phyloP scores from a whole-genome alignment of 257 asterid genomes.

The Ligustrum vulgare region DNA sequence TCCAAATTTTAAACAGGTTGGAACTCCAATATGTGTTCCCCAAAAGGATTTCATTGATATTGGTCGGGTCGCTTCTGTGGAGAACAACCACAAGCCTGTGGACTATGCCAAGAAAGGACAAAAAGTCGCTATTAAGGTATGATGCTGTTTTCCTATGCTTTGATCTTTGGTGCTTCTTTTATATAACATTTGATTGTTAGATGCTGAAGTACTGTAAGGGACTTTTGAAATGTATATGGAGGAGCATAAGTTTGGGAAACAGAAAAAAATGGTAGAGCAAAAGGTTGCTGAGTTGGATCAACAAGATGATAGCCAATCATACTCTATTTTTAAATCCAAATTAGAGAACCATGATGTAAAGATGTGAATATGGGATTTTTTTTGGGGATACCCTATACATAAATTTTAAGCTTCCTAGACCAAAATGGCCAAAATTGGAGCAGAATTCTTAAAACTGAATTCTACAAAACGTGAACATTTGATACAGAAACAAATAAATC shows the following conservation, averaged over 20 bases:
- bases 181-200: background rate
- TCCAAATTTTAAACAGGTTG: constrained; percentile 37
- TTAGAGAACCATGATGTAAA: background rate
- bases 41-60: constrained; percentile 75
- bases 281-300: background rate
- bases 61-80: constrained; percentile 88
- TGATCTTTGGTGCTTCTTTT: background rate
- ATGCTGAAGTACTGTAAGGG: background rate
- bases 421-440: background rate
- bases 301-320: background rate
- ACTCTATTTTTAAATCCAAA: no score
- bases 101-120: constrained; percentile 92
- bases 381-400: background rate
- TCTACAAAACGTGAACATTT: background rate
- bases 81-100: constrained; percentile 86
- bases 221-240: background rate
- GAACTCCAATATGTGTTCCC: constrained; percentile 90
- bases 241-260: background rate
- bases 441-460: background rate
- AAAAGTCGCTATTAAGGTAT: constrained; percentile 93
- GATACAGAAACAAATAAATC: background rate
- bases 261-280: background rate
- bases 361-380: no score
- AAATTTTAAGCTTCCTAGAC: background rate
- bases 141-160: constrained; percentile 12